phyloP scores from a whole-genome alignment of 192 early-diverging fungal species.

The Backusella sp. region DNA sequence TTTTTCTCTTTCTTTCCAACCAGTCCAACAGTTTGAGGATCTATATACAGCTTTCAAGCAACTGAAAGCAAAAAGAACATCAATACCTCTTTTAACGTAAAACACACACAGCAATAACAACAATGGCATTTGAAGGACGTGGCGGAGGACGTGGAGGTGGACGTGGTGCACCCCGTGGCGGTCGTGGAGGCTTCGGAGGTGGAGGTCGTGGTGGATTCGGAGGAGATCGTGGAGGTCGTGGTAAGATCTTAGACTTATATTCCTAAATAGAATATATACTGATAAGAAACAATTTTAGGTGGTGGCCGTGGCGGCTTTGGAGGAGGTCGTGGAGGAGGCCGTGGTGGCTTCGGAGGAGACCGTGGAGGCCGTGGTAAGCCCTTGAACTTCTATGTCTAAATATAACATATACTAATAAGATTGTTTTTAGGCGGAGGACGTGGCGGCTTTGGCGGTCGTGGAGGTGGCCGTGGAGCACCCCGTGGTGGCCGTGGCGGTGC shows the following conservation, averaged over 20 bases:
- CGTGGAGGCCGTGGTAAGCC: conserved; percentile 43
- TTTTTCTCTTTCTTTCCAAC: neutral
- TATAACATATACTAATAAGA: no score
- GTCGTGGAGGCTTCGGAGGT: conserved; percentile 46
- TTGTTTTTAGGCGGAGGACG: conserved; percentile 33
- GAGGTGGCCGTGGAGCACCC: conserved; percentile 38
- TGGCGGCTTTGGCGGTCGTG: conserved; percentile 56
- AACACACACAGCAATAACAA: conserved; percentile 9
- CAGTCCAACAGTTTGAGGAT: neutral
- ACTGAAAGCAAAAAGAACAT: neutral
- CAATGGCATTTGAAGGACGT: conserved; percentile 32
- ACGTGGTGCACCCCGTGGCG: conserved; percentile 40
- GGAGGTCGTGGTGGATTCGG: conserved; percentile 36
- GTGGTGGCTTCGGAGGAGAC: conserved; percentile 50
- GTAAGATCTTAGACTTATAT: neutral
- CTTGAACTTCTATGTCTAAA: no score
- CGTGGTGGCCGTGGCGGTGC: conserved; percentile 55
- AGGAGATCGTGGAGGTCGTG: conserved; percentile 27
- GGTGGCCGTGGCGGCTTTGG: conserved; percentile 35
- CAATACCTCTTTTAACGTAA: neutral
- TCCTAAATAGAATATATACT: no score
- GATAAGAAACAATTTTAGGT: neutral
- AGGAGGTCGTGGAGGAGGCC: conserved; percentile 45
- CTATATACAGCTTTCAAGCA: neutral
- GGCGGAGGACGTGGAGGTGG: conserved; percentile 21